phyloP scores from a whole-genome alignment of 345 rosid species.

The Atalantia buxifolia region DNA sequence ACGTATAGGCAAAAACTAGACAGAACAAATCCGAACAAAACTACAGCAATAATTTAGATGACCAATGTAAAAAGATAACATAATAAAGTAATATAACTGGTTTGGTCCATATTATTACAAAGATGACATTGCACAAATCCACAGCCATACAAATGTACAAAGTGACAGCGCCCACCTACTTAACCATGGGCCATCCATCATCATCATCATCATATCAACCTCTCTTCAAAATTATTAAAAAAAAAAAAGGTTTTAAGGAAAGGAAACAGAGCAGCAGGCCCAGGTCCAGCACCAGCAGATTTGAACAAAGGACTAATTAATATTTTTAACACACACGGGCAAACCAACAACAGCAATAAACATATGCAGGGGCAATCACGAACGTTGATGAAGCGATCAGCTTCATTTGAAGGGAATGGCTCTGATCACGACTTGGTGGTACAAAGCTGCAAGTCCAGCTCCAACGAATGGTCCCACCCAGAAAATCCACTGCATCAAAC shows the following conservation, averaged over 20 bases:
- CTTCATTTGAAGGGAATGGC: constrained; percentile 69
- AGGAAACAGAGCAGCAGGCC: not conserved
- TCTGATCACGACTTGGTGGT: constrained; percentile 70
- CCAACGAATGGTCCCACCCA: constrained; percentile 81
- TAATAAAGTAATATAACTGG: not conserved
- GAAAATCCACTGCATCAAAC: constrained; percentile 56
- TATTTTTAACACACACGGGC: not conserved
- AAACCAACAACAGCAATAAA: not conserved
- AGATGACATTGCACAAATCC: constrained; percentile 15
- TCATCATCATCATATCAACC: not conserved
- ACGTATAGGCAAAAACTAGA: no score
- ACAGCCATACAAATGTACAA: constrained; percentile 16
- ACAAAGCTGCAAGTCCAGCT: constrained; percentile 72
- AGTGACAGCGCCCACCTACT: not conserved
- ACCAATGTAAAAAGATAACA: no score
- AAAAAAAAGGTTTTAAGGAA: not conserved
- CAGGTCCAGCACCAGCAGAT: not conserved
- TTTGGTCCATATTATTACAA: constrained; percentile 1
- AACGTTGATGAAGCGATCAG: constrained; percentile 6
- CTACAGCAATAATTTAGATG: not conserved
- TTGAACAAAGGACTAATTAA: not conserved
- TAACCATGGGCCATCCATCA: not conserved
- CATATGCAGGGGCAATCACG: not conserved
- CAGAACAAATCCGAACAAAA: not conserved
- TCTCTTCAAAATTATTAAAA: not conserved